These are phyloP conservation scores for Phoma sp. DNA, from an alignment of 2,329 filamentous ascomycete genomes.

Conservation along the genomic window DNA sequence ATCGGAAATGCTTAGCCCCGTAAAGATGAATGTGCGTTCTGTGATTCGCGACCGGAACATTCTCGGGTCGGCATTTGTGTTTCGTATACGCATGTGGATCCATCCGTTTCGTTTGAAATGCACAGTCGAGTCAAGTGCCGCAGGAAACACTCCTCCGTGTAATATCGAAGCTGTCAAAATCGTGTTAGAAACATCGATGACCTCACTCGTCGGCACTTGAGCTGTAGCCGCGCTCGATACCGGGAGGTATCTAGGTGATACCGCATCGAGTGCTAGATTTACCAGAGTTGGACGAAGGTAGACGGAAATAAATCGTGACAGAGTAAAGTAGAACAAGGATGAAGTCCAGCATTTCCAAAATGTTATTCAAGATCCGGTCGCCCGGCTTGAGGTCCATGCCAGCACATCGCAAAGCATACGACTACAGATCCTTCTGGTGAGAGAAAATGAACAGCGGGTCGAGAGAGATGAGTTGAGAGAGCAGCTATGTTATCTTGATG, in stretches of 20 bases:
- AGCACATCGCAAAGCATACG: conserved; percentile 1
- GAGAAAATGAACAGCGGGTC: conserved; percentile 1
- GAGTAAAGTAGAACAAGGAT: too few relatives aligned
- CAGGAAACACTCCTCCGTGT: conserved; percentile 11
- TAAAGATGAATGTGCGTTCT: conserved; percentile 1
- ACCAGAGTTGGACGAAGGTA: too few relatives aligned
- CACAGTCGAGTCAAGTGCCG: conserved; percentile 21
- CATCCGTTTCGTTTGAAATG: conserved; percentile 32
- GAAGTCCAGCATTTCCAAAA: neutral
- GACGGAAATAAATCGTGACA: too few relatives aligned
- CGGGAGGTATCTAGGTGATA: too few relatives aligned
- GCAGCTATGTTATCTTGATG: neutral
- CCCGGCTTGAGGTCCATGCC: neutral
- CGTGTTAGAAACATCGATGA: conserved; percentile 3
- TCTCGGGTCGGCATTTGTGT: conserved; percentile 22
- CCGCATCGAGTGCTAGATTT: too few relatives aligned
- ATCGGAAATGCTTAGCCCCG: conserved; percentile 16
- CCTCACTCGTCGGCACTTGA: neutral
- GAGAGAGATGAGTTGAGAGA: conserved; percentile 1
- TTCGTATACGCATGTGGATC: conserved; percentile 18
- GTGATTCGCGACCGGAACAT: conserved; percentile 21
- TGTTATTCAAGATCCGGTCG: neutral
- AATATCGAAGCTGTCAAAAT: conserved; percentile 11
- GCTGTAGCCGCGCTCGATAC: neutral
- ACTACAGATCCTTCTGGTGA: neutral